phyloP scores from a whole-genome alignment of 129 eudicot species.

The Sambucus nigra region DNA sequence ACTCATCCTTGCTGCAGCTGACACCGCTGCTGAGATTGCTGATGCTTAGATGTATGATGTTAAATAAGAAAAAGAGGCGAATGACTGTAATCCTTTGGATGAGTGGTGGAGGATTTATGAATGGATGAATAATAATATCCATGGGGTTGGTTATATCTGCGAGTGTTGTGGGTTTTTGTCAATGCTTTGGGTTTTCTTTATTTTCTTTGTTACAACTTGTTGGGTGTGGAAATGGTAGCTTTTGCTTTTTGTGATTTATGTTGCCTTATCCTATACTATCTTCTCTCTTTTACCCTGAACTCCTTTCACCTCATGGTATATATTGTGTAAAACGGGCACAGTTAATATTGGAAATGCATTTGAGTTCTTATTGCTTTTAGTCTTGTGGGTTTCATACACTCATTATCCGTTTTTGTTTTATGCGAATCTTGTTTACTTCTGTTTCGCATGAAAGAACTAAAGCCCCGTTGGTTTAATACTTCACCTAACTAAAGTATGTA shows the following conservation, averaged over 20 bases:
- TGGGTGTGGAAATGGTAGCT: constrained; percentile 19
- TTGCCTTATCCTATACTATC: not conserved
- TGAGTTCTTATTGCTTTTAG: too few relatives aligned
- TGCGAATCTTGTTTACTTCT: too few relatives aligned
- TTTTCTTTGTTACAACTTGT: not conserved
- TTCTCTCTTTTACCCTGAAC: not conserved
- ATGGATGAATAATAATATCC: not conserved
- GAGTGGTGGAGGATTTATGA: not conserved
- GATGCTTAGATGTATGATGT: constrained; percentile 35
- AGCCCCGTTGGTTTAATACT: too few relatives aligned
- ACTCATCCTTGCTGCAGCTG: constrained; percentile 56
- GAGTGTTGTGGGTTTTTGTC: not conserved
- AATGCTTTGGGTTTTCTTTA: not conserved
- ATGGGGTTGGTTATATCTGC: not conserved
- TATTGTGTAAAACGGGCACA: too few relatives aligned
- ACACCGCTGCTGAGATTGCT: constrained; percentile 30
- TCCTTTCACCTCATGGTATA: not conserved
- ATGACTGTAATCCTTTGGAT: not conserved
- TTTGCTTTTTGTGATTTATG: not conserved
- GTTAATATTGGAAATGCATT: too few relatives aligned
- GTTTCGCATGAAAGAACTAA: too few relatives aligned
- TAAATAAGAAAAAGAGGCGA: not conserved
- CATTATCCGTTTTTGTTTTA: too few relatives aligned
- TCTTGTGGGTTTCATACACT: too few relatives aligned
- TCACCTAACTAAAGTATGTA: too few relatives aligned